Conservation (phyloP, 305 asterid genomes). For the Fraxinus latifolia region DNA sequence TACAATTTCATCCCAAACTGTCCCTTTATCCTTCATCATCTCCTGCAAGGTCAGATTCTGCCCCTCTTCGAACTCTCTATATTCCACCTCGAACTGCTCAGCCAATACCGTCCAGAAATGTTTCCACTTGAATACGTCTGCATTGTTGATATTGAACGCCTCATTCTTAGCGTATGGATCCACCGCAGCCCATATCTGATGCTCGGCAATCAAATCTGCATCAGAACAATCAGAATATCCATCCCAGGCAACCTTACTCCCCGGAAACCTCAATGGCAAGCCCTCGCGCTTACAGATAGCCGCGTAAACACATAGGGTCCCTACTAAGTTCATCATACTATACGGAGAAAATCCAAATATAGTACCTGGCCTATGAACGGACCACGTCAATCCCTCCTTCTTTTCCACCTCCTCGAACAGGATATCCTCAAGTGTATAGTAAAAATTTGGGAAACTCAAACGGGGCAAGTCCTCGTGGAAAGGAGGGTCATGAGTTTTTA, state of each 20-base stretch:
- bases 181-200: constrained; percentile 27
- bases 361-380: constrained; percentile 12
- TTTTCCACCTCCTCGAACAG: not conserved
- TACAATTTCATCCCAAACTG: constrained; percentile 26
- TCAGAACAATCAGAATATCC: constrained; percentile 22
- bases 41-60: not conserved
- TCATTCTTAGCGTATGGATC: constrained; percentile 20
- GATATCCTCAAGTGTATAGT: constrained; percentile 18
- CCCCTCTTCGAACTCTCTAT: not conserved
- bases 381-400: constrained; percentile 3
- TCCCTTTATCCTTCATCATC: constrained; percentile 28
- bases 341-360: constrained; percentile 11
- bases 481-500: constrained; percentile 17
- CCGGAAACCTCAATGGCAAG: constrained; percentile 16
- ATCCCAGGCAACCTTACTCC: constrained; percentile 19
- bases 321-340: not conserved
- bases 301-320: constrained; percentile 3
- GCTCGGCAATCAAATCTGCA: constrained; percentile 19
- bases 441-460: constrained; percentile 11
- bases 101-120: constrained; percentile 11
- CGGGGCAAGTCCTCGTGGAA: constrained; percentile 15
- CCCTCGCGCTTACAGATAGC: constrained; percentile 11
- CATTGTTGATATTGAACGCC: constrained; percentile 24
- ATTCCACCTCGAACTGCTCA: constrained; percentile 6
- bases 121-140: constrained; percentile 19